Evolutionary conservation across 225 moss, liverwort and hornwort species (phyloP).

Genomic region (Polytrichum formosum): DNA sequence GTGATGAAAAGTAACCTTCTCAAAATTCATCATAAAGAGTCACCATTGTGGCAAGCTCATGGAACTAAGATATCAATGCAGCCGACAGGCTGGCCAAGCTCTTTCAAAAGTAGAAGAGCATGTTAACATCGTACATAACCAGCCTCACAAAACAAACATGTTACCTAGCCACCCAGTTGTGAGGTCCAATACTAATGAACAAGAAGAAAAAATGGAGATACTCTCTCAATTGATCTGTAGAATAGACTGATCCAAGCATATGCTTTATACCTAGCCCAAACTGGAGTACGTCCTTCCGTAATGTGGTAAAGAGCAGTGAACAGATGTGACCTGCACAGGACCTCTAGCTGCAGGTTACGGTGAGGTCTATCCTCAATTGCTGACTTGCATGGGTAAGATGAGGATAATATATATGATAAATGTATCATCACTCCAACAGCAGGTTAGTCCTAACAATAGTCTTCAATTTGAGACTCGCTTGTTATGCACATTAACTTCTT

Average conservation of each 20-base stretch:
- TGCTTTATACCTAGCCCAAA: conserved; percentile 29
- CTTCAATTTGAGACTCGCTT: conserved; percentile 30
- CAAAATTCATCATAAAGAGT: too few relatives aligned
- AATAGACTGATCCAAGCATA: conserved; percentile 15
- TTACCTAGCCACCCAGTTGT: too few relatives aligned
- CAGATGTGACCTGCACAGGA: conserved; percentile 21
- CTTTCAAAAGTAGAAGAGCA: too few relatives aligned
- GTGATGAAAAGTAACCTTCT: too few relatives aligned
- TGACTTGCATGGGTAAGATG: background rate
- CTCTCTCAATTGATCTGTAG: conserved; percentile 2
- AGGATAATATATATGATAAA: background rate
- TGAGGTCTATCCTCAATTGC: conserved; percentile 16
- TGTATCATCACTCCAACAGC: background rate
- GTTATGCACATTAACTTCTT: conserved; percentile 43
- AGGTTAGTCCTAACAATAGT: conserved; percentile 36
- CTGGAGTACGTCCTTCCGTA: conserved; percentile 3
- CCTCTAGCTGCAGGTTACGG: conserved; percentile 20
- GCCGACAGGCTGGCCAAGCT: too few relatives aligned
- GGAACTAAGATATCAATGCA: too few relatives aligned
- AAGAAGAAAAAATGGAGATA: too few relatives aligned
- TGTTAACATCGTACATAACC: too few relatives aligned
- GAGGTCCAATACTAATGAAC: too few relatives aligned
- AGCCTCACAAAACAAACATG: too few relatives aligned
- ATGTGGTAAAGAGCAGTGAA: conserved; percentile 17
- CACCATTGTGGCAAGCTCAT: too few relatives aligned